Evolutionary conservation across 768 basidiomycete genomes (phyloP).

Genomic region (Daedaleopsis sinensis): DNA sequence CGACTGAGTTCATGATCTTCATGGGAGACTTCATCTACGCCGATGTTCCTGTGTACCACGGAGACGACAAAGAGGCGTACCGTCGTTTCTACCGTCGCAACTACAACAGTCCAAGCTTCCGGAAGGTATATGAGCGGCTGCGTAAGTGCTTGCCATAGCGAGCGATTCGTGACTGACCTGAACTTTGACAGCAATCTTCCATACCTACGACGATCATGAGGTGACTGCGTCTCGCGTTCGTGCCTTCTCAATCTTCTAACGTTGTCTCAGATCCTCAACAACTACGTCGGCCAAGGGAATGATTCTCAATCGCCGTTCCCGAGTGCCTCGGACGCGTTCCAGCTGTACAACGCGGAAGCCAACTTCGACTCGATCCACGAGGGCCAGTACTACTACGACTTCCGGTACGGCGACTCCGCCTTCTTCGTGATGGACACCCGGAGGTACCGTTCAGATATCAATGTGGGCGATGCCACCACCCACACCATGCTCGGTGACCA

Average conservation of each 20-base stretch:
- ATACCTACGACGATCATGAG: conserved; percentile 78
- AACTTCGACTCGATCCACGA: conserved; percentile 57
- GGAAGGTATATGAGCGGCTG: conserved; percentile 66
- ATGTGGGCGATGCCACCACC: conserved; percentile 40
- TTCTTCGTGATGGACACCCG: conserved; percentile 83
- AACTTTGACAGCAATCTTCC: conserved; percentile 54
- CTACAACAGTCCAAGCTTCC: conserved; percentile 65
- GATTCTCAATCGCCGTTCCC: conserved; percentile 55
- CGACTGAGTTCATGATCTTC: conserved; percentile 65
- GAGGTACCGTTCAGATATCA: conserved; percentile 51
- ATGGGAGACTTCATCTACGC: conserved; percentile 80
- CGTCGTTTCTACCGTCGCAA: conserved; percentile 67
- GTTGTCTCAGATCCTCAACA: conserved; percentile 57
- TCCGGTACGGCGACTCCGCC: conserved; percentile 66
- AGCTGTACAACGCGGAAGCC: conserved; percentile 61
- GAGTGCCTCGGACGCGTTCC: conserved; percentile 57
- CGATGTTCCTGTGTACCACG: conserved; percentile 66
- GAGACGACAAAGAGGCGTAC: conserved; percentile 61
- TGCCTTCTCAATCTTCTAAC: conserved; percentile 9
- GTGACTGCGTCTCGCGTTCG: conserved; percentile 23
- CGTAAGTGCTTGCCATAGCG: conserved; percentile 48
- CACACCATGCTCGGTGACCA: conserved; percentile 70
- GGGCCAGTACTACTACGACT: conserved; percentile 58
- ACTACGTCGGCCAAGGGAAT: conserved; percentile 61
- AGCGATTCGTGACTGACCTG: not conserved